Evolutionary conservation across 2,329 filamentous ascomycete genomes (phyloP), one percentile per base, ranked within the genome.

Genomic region (Pseudogymnoascus sp.): DNA sequence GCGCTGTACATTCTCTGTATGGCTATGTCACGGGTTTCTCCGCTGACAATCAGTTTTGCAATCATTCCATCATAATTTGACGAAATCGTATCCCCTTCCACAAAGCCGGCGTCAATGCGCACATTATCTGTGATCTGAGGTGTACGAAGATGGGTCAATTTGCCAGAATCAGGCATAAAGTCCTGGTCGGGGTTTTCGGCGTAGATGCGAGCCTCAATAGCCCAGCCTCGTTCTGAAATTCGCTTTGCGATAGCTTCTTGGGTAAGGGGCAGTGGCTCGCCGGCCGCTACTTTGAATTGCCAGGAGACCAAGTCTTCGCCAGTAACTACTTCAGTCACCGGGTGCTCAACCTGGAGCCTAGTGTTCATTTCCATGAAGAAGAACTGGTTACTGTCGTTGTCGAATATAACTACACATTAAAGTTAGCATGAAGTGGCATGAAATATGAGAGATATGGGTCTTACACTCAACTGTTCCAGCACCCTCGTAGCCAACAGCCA

Each of bases 61-160:
- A 99, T 96, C 94, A 99, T 99, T 28, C 94, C 94, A 68, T 99
- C 94, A 74, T 99, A 99, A 60, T 94, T 90, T 62, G 93, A 90
- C 0, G 92, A 95, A 2, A 99, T 90, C 65, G 91, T 90, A 72
- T 96, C 93, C 25, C 94, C 94, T 67, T 92, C 82, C 28, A 92
- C 84, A 72, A 97, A 97, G 1, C 94, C 94, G 50, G 92, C 92
- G 70, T 99, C 94, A 66, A 99, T 92, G 39, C 94, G 86, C 33
- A 97, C 83, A 65, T 92, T 88, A 0, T 87, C 81, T 37, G 85
- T 82, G 5, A 82, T 77, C 57, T 77, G 73, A 0, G 93, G 92
- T 1, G 89, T 92, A 35, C 84, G 82, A 9, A 97, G 84, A 72
- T 97, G 90, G 4, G 95, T 80, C 0, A 99, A 81, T 68, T 85